A percentile compares a stretch with the other conserved stretches of the same genome.
phyloP scores from a whole-genome alignment of 306 rosid genomes.

The Cicer judaicum region DNA sequence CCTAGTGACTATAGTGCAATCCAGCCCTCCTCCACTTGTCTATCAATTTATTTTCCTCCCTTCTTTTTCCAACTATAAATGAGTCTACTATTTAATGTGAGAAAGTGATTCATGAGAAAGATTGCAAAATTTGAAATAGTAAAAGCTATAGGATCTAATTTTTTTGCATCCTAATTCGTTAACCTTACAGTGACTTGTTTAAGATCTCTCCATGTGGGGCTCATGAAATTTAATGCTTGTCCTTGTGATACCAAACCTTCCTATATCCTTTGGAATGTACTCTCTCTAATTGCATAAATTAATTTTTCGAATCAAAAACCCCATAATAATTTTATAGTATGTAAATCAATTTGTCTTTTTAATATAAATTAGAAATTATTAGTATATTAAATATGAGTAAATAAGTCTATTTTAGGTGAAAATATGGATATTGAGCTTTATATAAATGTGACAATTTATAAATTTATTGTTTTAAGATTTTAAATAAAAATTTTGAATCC shows the following conservation, averaged over 20 bases:
- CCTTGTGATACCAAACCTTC: conserved; percentile 37
- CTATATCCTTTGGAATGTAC: conserved; percentile 39
- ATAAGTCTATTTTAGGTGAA: accelerated
- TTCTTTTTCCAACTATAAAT: conserved; percentile 19
- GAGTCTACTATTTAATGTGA: conserved; percentile 34
- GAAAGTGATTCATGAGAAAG: conserved; percentile 35
- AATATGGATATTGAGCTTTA: too few relatives aligned
- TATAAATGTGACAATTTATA: too few relatives aligned
- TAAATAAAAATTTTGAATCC: too few relatives aligned
- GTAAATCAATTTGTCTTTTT: background rate
- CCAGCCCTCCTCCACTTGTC: conserved; percentile 37
- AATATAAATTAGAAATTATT: background rate
- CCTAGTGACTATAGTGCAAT: conserved; percentile 28
- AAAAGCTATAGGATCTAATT: conserved; percentile 26
- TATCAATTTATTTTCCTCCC: conserved; percentile 38
- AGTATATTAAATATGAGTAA: too few relatives aligned
- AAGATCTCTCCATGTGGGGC: conserved; percentile 43
- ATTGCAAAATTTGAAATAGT: conserved; percentile 2
- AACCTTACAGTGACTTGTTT: conserved; percentile 1
- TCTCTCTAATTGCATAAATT: background rate
- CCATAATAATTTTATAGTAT: background rate
- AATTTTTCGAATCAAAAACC: background rate
- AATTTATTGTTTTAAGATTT: too few relatives aligned
- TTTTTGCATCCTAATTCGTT: conserved; percentile 28
- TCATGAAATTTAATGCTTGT: conserved; percentile 42